These are phyloP conservation scores for Geosmithia putterillii DNA, from an alignment of 2,329 filamentous ascomycete species.

Conservation along the genomic window DNA sequence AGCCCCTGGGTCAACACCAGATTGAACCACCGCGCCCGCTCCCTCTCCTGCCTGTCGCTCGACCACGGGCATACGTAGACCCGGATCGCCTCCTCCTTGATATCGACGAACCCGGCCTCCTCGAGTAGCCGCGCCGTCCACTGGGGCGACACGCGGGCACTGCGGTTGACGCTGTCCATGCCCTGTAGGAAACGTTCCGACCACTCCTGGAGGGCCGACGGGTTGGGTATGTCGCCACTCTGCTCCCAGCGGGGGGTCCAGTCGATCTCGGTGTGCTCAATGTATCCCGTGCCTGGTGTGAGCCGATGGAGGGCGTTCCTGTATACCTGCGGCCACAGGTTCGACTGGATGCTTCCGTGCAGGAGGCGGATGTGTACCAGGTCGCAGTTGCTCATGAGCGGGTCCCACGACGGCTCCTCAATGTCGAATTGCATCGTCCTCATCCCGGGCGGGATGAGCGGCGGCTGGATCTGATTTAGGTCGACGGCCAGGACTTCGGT, in stretches of 20 bases:
- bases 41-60: slow-evolving; percentile 47
- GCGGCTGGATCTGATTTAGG: slow-evolving; percentile 25
- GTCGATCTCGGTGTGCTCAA: slow-evolving; percentile 89
- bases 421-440: slow-evolving; percentile 54
- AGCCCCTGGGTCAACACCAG: slow-evolving; percentile 62
- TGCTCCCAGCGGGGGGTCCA: slow-evolving; percentile 61
- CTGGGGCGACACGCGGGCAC: slow-evolving; percentile 43
- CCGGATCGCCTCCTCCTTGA: slow-evolving; percentile 56
- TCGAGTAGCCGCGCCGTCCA: slow-evolving; percentile 48
- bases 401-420: slow-evolving; percentile 54
- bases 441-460: slow-evolving; percentile 48
- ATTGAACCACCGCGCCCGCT: slow-evolving; percentile 75
- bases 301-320: slow-evolving; percentile 64
- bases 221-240: slow-evolving; percentile 36
- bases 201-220: slow-evolving; percentile 56
- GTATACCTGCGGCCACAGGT: slow-evolving; percentile 62
- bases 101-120: slow-evolving; percentile 65
- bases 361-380: slow-evolving; percentile 75
- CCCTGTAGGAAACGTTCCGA: slow-evolving; percentile 54
- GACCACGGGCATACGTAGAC: slow-evolving; percentile 69
- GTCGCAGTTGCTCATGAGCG: slow-evolving; percentile 48
- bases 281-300: slow-evolving; percentile 58
- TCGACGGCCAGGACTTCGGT: slow-evolving; percentile 24
- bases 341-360: slow-evolving; percentile 58
- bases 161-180: slow-evolving; percentile 51